Conservation (phyloP, 257 asterid species). For the Fraxinus cuspidata region DNA sequence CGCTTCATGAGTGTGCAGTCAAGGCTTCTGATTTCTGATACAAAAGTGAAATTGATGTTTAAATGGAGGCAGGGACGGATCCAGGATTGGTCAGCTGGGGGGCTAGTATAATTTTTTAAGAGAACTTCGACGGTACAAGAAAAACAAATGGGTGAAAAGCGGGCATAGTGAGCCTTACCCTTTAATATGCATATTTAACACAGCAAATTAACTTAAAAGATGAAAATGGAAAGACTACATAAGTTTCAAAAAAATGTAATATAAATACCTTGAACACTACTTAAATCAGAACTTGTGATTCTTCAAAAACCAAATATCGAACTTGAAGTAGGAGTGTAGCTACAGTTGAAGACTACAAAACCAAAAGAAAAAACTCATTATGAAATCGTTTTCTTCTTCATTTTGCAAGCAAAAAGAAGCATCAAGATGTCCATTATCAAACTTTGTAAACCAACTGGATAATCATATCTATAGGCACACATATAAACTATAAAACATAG, state of each 20-base stretch:
- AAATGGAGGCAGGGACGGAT: not conserved
- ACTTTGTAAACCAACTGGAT: not conserved
- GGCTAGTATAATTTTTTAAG: not conserved
- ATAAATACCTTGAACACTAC: not conserved
- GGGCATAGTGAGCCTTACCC: not conserved
- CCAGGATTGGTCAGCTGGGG: not conserved
- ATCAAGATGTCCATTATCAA: not conserved
- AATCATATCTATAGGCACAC: not conserved
- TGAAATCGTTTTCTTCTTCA: not conserved
- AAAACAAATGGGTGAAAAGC: not conserved
- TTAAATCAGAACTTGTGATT: not conserved
- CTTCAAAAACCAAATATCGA: not conserved
- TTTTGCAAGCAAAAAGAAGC: not conserved
- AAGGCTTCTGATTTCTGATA: not conserved
- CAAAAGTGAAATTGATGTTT: not conserved
- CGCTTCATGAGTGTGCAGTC: conserved; percentile 23
- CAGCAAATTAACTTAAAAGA: not conserved
- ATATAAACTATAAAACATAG: too few relatives aligned
- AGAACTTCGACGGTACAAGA: not conserved
- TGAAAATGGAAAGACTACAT: not conserved
- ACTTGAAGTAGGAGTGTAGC: not conserved
- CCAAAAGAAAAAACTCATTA: not conserved
- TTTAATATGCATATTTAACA: not conserved
- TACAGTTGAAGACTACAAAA: not conserved
- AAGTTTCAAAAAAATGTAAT: not conserved